Conservation (phyloP, 2,329 filamentous ascomycete species). For the Colletotrichum sp. region DNA sequence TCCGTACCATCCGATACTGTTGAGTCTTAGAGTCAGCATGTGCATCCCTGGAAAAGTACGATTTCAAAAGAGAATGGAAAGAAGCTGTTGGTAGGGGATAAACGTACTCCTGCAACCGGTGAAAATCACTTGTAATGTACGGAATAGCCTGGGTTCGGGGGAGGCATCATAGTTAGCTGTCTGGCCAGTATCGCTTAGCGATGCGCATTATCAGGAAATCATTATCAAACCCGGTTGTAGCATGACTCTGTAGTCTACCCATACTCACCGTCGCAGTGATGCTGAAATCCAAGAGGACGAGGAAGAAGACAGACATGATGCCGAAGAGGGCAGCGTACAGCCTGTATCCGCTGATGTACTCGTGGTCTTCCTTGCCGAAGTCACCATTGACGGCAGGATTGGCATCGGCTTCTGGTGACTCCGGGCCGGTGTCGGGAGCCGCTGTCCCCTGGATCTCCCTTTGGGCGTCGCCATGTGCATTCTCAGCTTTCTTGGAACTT, state of each 20-base stretch:
- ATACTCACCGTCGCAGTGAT: background rate
- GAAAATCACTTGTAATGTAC: background rate
- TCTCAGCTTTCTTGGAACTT: background rate
- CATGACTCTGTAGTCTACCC: background rate
- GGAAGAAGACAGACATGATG: background rate
- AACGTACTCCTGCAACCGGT: background rate
- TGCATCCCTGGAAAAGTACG: no score
- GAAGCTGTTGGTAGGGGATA: background rate
- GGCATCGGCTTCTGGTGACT: background rate
- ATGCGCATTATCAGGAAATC: fast-evolving
- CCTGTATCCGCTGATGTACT: background rate
- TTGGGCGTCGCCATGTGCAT: background rate
- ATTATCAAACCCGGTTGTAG: fast-evolving
- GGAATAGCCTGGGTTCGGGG: background rate
- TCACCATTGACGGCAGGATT: background rate
- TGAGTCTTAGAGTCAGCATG: background rate
- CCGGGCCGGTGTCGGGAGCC: fast-evolving
- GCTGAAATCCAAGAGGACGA: background rate
- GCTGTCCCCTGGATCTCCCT: fast-evolving
- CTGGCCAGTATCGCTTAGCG: fast-evolving
- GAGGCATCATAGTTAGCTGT: background rate
- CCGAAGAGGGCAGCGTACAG: background rate
- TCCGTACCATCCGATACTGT: background rate
- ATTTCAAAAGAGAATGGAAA: background rate
- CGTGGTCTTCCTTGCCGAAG: background rate